Evolutionary conservation across 2,329 filamentous ascomycete genomes (phyloP), one percentile per base, ranked within the genome.

Genomic region (Macrophomina tecta): DNA sequence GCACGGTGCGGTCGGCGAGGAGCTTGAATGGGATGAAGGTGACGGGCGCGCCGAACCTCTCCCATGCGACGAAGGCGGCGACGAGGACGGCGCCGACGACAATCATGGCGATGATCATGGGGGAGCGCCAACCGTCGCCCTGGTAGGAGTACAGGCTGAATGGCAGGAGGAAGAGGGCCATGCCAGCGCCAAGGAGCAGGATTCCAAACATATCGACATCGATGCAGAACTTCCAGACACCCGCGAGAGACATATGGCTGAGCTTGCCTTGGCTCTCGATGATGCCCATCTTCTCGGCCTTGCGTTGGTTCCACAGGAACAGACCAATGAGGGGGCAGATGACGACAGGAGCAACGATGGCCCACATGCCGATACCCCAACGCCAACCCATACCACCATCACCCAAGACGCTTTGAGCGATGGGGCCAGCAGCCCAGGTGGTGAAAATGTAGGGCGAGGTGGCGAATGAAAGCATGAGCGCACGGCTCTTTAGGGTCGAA

Each of bases 281-380:
- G 3, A 60, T 23, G 7, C 55, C 55, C 28, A 60, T 70, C 68
- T 82, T 83, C 67, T 80, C 79, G 4, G 89, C 89, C 73, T 88
- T 89, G 58, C 78, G 78, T 67, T 88, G 82, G 70, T 89, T 88
- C 68, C 82, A 73, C 67, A 83, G 77, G 69, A 91, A 82, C 4
- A 90, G 79, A n/a, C 82, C 72, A 23, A 86, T 84, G 18, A 92
- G 80, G 0, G 90, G 90, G 4, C 87, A 70, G 40, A 84, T 85
- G n/a, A 90, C 83, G 51, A 85, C 77, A 1, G 89, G 89, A 4
- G 88, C 81, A 67, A 92, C 80, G 69, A 93, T 89, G 51, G 86
- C 81, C 75, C 90, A 91, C 71, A 85, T 82, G 28, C 89, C 90
- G 72, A 89, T 91, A 1, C 83, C 88, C 90, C 90, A 92, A 52